Evolutionary conservation across 805 yeast species (phyloP), one percentile per base, ranked within the genome.

Genomic region (Wickerhamomyces rabaulensis): DNA sequence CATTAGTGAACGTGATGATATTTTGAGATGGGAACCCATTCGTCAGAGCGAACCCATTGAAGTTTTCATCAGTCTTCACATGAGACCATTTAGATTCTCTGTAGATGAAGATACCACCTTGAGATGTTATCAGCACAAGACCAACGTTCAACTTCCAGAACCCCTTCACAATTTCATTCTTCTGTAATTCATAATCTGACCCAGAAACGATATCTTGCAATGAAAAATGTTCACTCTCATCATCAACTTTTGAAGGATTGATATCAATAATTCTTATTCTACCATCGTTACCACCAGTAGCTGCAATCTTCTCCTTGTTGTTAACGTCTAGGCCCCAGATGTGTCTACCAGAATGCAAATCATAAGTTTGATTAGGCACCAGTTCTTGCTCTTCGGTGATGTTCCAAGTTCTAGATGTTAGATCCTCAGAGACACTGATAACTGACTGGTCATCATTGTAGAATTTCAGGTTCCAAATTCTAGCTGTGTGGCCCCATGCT

Each of bases 401-500:
- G 21, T 69, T 64, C 99, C 99, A 94, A 0, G 83, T 62, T 51
- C 97, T 75, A 10, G 87, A 78, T 0, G 96, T 83, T 55, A 91
- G 79, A 64, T 94, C 99, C 63, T 94, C 99, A 6, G 95, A 82
- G 22, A 82, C 80, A 63, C 95, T 80, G 15, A 88, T 68, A 1
- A 82, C 55, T 6, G 67, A 63, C 6, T 53, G 59, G 40, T 64
- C 65, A 16, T 63, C 54, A 6, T 67, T 66, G 48, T 69, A 76
- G 59, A 88, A 87, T 42, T 72, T 73, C 40, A 92, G 68, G 39
- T 78, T 76, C 99, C 99, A 94, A 37, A 94, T 91, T 60, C 99
- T 77, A 0, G 98, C 92, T 1, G 86, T 83, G 61, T 94, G 99
- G 13, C 98, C 99, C 97, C 97, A 94, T 0, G 96, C 97, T 23